A percentile compares a stretch with the other conserved stretches of the same genome.
These are phyloP conservation scores for Areca catechu DNA, from an alignment of 176 grass and related monocot genomes.

Conservation along the genomic window DNA sequence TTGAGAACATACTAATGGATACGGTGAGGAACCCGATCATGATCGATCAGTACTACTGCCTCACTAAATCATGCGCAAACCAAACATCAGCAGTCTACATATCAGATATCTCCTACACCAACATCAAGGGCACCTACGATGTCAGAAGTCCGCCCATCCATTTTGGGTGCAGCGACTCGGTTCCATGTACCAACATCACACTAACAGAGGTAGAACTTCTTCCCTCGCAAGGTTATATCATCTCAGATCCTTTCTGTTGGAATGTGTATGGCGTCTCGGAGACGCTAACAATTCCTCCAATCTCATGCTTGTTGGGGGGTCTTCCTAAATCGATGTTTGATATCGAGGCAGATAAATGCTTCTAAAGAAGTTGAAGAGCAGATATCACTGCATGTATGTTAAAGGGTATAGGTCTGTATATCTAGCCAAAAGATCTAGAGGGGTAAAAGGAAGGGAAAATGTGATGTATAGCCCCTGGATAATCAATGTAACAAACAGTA, in stretches of 20 bases:
- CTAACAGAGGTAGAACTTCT: constrained; percentile 66
- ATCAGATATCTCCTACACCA: constrained; percentile 47
- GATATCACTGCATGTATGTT: neutral
- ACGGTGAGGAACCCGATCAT: constrained; percentile 92
- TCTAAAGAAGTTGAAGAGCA: constrained; percentile 16
- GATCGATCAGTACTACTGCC: constrained; percentile 99
- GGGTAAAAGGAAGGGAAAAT: too few species aligned
- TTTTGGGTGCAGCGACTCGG: constrained; percentile 85
- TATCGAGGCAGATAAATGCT: constrained; percentile 32
- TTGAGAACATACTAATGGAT: constrained; percentile 82
- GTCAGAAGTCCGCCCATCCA: constrained; percentile 58
- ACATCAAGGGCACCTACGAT: constrained; percentile 84
- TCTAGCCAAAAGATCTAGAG: neutral
- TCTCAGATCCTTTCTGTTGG: constrained; percentile 74
- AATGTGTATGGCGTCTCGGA: constrained; percentile 50
- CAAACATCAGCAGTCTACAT: constrained; percentile 63
- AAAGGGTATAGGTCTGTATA: neutral
- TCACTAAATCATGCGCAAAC: constrained; percentile 58
- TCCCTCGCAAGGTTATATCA: constrained; percentile 30
- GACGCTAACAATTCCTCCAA: constrained; percentile 59
- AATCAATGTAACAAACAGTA: constrained; percentile 3
- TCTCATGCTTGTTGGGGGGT: constrained; percentile 50
- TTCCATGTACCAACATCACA: constrained; percentile 90
- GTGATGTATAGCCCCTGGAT: neutral
- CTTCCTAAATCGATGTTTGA: constrained; percentile 26